phyloP scores from a whole-genome alignment of 2,329 filamentous ascomycete genomes.

The Rhytidhysteron rufulum region DNA sequence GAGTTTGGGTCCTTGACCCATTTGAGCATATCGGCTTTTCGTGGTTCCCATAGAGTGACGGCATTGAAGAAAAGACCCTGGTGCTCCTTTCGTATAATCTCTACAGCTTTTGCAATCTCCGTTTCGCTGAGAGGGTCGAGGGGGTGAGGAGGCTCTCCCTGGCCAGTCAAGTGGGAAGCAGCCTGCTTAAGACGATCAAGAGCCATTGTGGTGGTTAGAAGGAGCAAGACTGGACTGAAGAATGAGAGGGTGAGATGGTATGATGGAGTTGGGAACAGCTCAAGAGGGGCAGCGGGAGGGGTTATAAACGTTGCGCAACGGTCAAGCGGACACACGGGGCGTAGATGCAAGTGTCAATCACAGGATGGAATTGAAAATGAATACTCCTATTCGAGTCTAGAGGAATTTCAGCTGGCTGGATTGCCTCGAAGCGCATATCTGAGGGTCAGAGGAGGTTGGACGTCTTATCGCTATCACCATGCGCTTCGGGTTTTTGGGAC shows the following conservation, averaged over 20 bases:
- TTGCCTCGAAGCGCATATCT: too few species aligned
- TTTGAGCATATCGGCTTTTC: conserved; percentile 75
- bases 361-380: too few species aligned
- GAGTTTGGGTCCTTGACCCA: conserved; percentile 68
- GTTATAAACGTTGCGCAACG: not conserved
- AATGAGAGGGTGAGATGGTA: not conserved
- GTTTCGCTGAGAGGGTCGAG: conserved; percentile 69
- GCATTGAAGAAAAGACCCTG: conserved; percentile 78
- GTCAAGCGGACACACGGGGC: not conserved
- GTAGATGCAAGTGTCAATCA: not conserved
- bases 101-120: conserved; percentile 71
- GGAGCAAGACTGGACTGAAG: not conserved
- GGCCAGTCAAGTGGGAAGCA: conserved; percentile 57
- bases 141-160: conserved; percentile 59
- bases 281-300: not conserved
- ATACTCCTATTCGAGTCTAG: too few species aligned
- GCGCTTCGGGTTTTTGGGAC: too few species aligned
- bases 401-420: too few species aligned
- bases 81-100: conserved; percentile 66
- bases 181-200: conserved; percentile 63
- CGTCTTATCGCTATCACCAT: too few species aligned
- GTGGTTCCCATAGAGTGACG: conserved; percentile 78
- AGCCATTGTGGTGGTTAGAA: conserved; percentile 45
- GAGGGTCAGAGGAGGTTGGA: too few species aligned
- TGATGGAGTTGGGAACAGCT: too few species aligned